phyloP scores from a whole-genome alignment of 768 basidiomycete genomes.

The Tricholoma sp. region DNA sequence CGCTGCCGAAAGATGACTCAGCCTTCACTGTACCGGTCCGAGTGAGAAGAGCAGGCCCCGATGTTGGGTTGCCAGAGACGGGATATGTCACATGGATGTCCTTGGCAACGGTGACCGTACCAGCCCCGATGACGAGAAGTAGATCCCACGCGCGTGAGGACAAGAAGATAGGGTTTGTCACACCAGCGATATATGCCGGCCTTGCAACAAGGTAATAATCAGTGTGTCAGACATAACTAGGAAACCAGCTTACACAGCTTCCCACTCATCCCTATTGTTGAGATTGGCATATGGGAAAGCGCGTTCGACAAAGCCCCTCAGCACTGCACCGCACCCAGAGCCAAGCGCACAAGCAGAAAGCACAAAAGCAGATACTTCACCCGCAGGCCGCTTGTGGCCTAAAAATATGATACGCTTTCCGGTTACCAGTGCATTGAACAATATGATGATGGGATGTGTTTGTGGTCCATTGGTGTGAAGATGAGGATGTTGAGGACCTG shows the following conservation, averaged over 20 bases:
- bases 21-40: conserved; percentile 63
- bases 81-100: conserved; percentile 68
- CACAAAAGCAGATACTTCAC: conserved; percentile 87
- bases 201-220: conserved; percentile 30
- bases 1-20: conserved; percentile 56
- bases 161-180: conserved; percentile 96
- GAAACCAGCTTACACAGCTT: conserved; percentile 62
- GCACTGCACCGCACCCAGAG: conserved; percentile 79
- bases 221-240: neutral
- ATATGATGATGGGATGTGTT: conserved; percentile 91
- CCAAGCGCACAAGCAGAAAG: conserved; percentile 92
- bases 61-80: conserved; percentile 31
- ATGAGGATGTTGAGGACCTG: conserved; percentile 84
- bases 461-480: conserved; percentile 86
- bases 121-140: conserved; percentile 84
- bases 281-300: conserved; percentile 96
- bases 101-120: conserved; percentile 82
- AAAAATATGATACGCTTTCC: conserved; percentile 96
- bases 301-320: conserved; percentile 85
- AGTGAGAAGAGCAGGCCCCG: conserved; percentile 39
- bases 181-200: conserved; percentile 92
- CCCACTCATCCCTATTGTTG: conserved; percentile 84
- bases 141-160: conserved; percentile 87
- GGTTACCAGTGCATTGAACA: conserved; percentile 94
- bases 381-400: conserved; percentile 85